Percentiles rank a stretch among this genome's conserved stretches.
Evolutionary conservation across 352 stramenopile species (phyloP).

Genomic region (Vaucheria bursata): DNA sequence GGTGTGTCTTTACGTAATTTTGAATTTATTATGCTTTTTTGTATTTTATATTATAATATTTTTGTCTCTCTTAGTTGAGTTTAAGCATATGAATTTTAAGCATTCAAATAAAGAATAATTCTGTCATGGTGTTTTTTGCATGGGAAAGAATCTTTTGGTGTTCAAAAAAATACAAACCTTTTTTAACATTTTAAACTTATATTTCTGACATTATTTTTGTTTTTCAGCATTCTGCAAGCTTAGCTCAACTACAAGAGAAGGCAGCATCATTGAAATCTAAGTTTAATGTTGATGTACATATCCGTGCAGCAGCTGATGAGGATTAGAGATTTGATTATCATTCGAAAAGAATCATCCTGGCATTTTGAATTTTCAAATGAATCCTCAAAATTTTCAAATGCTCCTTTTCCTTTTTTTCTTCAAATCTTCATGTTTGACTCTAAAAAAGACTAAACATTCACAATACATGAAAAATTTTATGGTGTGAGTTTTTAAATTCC

Average conservation of each 20-base stretch:
- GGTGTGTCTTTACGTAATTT: too few species aligned
- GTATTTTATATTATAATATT: not conserved
- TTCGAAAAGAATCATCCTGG: too few species aligned
- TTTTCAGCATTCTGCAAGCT: not conserved
- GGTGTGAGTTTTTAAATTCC: too few species aligned
- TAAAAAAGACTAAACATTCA: too few species aligned
- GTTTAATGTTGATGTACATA: not conserved
- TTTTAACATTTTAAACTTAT: not conserved
- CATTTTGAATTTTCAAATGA: too few species aligned
- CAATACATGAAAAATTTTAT: too few species aligned
- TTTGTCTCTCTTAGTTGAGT: not conserved
- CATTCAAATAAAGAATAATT: too few species aligned
- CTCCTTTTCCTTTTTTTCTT: too few species aligned
- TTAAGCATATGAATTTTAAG: not conserved
- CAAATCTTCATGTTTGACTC: too few species aligned
- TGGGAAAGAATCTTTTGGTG: not conserved
- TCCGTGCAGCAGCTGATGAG: not conserved
- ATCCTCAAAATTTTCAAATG: too few species aligned
- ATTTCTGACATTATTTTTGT: not conserved
- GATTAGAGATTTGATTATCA: too few species aligned
- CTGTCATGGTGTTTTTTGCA: not conserved
- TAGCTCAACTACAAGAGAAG: conserved; percentile 8
- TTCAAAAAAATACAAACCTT: not conserved
- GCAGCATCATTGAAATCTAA: not conserved
- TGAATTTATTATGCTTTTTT: too few species aligned